A percentile compares a stretch with the other conserved stretches of the same genome.
These are phyloP conservation scores for Boletus fagicola DNA, from an alignment of 768 basidiomycete species.

Conservation along the genomic window DNA sequence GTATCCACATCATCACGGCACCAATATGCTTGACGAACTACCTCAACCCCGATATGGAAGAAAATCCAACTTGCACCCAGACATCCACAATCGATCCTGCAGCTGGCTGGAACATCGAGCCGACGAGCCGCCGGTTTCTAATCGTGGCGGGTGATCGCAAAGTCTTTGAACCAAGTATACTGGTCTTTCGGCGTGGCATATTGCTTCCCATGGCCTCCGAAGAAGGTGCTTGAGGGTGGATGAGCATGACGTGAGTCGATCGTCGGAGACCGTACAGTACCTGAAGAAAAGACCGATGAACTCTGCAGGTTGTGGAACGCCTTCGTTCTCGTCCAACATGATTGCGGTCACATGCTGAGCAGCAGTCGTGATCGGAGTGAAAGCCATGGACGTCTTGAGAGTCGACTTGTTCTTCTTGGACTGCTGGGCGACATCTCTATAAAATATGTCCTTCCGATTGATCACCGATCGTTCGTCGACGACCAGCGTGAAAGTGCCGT, in stretches of 20 bases:
- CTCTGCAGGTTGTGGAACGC: background rate
- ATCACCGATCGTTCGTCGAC: slow-evolving; percentile 62
- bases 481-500: slow-evolving; percentile 63
- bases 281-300: slow-evolving; percentile 73
- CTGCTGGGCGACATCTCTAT: slow-evolving; percentile 44
- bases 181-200: slow-evolving; percentile 76
- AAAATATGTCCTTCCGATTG: slow-evolving; percentile 55
- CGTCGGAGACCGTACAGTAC: slow-evolving; percentile 33
- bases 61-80: too few species aligned
- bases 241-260: background rate
- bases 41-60: too few species aligned
- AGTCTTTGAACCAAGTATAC: slow-evolving; percentile 74
- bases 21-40: too few species aligned
- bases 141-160: slow-evolving; percentile 42
- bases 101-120: too few species aligned
- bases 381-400: slow-evolving; percentile 7
- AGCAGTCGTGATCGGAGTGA: background rate
- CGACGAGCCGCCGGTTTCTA: background rate
- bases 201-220: slow-evolving; percentile 66
- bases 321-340: background rate
- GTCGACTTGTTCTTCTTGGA: background rate
- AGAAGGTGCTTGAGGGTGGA: slow-evolving; percentile 53
- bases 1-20: too few species aligned
- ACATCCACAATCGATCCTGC: too few species aligned
- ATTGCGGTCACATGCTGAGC: background rate